phyloP scores from a whole-genome alignment of 225 moss, liverwort and hornwort species.

The Neckera pumila region DNA sequence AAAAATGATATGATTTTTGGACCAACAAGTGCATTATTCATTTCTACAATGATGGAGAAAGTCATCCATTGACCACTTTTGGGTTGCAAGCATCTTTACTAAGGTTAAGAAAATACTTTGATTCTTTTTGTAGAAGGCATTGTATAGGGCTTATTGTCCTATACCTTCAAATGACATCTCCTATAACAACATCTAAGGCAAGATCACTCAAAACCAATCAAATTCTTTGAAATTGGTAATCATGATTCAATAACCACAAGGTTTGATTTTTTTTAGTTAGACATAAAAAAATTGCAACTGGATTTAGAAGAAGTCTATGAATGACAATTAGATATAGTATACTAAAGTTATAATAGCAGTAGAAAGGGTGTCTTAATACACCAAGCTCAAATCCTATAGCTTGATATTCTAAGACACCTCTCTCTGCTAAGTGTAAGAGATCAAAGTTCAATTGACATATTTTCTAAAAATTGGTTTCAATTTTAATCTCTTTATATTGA shows the following conservation, averaged over 20 bases:
- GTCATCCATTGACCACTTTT: not conserved
- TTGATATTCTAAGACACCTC: not conserved
- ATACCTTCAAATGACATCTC: not conserved
- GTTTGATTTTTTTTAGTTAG: not conserved
- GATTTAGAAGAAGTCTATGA: not conserved
- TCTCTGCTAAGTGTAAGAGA: not conserved
- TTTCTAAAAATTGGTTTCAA: not conserved
- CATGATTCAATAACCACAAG: not conserved
- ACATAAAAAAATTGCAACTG: not conserved
- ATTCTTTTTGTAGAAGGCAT: no score
- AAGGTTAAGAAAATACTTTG: no score
- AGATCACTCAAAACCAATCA: not conserved
- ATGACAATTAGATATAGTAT: not conserved
- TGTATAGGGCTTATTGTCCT: not conserved
- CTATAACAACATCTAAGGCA: not conserved
- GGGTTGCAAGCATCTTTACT: rapidly evolving
- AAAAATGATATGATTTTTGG: not conserved
- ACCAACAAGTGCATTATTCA: not conserved
- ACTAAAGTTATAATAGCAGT: not conserved
- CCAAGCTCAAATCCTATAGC: rapidly evolving
- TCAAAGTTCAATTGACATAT: not conserved
- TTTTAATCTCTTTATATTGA: not conserved
- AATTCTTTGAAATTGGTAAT: not conserved
- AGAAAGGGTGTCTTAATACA: not conserved
- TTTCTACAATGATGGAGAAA: not conserved